phyloP scores from a whole-genome alignment of 2,329 filamentous ascomycete species.

The Hortaea sp. region DNA sequence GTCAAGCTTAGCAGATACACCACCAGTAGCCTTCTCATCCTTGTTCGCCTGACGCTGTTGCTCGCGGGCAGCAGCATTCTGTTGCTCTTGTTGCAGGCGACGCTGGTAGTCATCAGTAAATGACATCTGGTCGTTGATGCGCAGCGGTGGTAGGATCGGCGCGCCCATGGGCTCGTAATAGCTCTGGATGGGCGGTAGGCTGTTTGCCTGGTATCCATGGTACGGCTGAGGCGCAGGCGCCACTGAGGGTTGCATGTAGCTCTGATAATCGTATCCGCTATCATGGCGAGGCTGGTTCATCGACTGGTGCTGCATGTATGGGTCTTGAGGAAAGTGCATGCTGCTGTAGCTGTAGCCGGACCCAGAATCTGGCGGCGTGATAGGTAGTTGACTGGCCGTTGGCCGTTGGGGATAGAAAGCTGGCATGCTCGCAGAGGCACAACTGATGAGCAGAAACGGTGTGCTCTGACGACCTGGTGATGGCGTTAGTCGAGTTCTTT shows the following conservation, averaged over 20 bases:
- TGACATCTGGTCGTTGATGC: constrained; percentile 30
- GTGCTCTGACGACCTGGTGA: constrained; percentile 23
- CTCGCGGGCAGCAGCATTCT: constrained; percentile 20
- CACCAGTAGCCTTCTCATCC: constrained; percentile 63
- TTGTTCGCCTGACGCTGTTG: constrained; percentile 36
- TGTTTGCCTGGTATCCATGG: constrained; percentile 21
- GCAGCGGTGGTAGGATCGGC: constrained; percentile 38
- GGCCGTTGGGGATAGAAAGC: constrained; percentile 38
- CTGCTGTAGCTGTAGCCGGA: constrained; percentile 29
- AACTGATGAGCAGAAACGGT: constrained; percentile 34
- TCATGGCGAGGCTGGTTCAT: constrained; percentile 30
- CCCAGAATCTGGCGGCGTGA: constrained; percentile 40
- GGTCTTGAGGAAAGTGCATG: constrained; percentile 37
- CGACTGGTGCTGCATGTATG: constrained; percentile 31
- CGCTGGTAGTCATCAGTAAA: constrained; percentile 30
- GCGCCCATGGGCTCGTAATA: constrained; percentile 33
- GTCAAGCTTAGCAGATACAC: constrained; percentile 87
- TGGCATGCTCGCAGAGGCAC: constrained; percentile 36
- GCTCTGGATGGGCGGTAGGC: constrained; percentile 24
- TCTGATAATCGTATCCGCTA: constrained; percentile 36
- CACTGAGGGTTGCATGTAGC: constrained; percentile 32
- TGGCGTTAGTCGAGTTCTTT: background rate
- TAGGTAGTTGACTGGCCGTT: constrained; percentile 31
- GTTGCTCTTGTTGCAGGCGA: constrained; percentile 29
- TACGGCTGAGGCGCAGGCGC: constrained; percentile 21